Conservation (phyloP, 768 basidiomycete genomes). For the Xerocomus brunneocitrinus region DNA sequence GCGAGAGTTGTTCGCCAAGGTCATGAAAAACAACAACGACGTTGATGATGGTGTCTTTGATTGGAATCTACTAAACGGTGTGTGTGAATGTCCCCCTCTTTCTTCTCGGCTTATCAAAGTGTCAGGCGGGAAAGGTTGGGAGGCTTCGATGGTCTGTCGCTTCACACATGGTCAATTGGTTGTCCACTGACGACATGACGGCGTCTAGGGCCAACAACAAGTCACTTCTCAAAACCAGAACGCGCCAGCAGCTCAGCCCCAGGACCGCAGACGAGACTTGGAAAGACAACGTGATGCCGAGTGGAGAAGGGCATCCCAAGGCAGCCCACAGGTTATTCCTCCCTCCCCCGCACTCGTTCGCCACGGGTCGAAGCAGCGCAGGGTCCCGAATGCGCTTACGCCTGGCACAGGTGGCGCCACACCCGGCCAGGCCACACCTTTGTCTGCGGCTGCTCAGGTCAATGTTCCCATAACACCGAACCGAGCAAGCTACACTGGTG, state of each 20-base stretch:
- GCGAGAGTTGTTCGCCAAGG: constrained; percentile 89
- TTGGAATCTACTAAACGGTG: constrained; percentile 91
- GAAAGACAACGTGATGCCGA: constrained; percentile 53
- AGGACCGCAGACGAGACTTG: constrained; percentile 57
- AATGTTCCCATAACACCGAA: constrained; percentile 58
- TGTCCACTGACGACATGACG: constrained; percentile 8
- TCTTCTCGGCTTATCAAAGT: constrained; percentile 6
- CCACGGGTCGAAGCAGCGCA: constrained; percentile 68
- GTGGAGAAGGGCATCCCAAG: constrained; percentile 59
- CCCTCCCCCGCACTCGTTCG: constrained; percentile 79
- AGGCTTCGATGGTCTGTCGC: constrained; percentile 64
- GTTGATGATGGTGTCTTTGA: constrained; percentile 92
- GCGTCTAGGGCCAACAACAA: constrained; percentile 54
- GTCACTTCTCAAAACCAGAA: constrained; percentile 63
- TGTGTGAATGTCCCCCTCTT: constrained; percentile 9
- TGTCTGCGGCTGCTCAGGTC: constrained; percentile 70
- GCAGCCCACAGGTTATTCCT: constrained; percentile 51
- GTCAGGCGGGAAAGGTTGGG: constrained; percentile 91
- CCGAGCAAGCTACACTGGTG: constrained; percentile 40
- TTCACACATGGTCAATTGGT: neutral
- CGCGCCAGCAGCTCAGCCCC: constrained; percentile 41
- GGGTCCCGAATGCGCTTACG: constrained; percentile 54
- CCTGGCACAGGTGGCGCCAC: constrained; percentile 46
- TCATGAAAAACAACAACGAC: constrained; percentile 88
- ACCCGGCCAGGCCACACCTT: constrained; percentile 60